Evolutionary conservation across 768 basidiomycete genomes (phyloP).

Genomic region (Xerocomellus amylosporus): DNA sequence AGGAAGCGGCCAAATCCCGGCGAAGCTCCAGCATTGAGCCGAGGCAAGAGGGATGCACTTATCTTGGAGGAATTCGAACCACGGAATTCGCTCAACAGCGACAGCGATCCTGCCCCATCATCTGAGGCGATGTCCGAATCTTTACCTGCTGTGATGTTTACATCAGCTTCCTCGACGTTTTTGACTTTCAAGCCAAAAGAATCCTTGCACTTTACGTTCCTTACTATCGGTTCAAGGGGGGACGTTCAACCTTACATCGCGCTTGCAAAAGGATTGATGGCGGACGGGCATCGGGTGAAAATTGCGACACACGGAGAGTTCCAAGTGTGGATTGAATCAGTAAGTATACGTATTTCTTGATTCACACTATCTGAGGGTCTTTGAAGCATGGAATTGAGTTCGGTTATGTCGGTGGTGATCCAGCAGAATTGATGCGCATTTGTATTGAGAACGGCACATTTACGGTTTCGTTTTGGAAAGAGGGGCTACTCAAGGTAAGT

Average conservation of each 20-base stretch:
- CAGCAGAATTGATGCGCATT: constrained; percentile 95
- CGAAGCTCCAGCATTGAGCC: constrained; percentile 43
- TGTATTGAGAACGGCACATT: constrained; percentile 99
- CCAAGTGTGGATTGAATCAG: constrained; percentile 91
- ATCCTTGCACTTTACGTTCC: constrained; percentile 84
- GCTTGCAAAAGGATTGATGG: constrained; percentile 85
- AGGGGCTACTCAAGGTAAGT: constrained; percentile 80
- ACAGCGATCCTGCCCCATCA: constrained; percentile 43
- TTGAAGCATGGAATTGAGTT: constrained; percentile 92
- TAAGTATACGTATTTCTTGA: constrained; percentile 39
- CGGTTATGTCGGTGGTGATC: constrained; percentile 92
- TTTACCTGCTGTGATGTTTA: constrained; percentile 92
- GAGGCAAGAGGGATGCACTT: constrained; percentile 66
- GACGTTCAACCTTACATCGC: constrained; percentile 99
- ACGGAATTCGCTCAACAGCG: constrained; percentile 33
- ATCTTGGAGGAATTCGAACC: constrained; percentile 84
- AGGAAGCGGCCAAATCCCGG: constrained; percentile 46
- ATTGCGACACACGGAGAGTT: constrained; percentile 98
- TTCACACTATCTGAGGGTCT: constrained; percentile 6
- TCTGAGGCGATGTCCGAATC: constrained; percentile 64
- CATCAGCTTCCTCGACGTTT: constrained; percentile 93
- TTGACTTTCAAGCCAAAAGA: constrained; percentile 92
- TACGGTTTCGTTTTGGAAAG: constrained; percentile 91
- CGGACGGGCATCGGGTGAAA: constrained; percentile 82
- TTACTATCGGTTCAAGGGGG: constrained; percentile 94